Evolutionary conservation across 768 basidiomycete genomes (phyloP).

Genomic region (Tricholomella constricta): DNA sequence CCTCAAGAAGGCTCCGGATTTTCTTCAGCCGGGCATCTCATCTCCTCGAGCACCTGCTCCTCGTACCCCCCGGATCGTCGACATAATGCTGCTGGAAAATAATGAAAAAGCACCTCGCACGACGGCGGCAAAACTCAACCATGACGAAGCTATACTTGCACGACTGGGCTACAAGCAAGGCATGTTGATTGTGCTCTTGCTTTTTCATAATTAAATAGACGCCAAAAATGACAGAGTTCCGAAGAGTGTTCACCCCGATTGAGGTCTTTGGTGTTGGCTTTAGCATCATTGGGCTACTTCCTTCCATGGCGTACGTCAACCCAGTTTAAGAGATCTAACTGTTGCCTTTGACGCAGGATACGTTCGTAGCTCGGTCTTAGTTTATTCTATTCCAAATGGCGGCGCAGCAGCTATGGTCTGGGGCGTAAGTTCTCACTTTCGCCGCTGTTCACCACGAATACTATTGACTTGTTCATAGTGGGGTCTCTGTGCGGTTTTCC

Average conservation of each 20-base stretch:
- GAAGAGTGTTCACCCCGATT: slow-evolving; percentile 51
- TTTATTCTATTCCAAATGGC: slow-evolving; percentile 65
- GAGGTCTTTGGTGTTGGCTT: slow-evolving; percentile 75
- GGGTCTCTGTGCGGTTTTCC: slow-evolving; percentile 63
- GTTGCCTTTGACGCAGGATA: not conserved
- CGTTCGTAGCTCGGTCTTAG: slow-evolving; percentile 36
- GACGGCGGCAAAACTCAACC: slow-evolving; percentile 1
- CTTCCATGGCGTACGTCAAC: slow-evolving; percentile 54
- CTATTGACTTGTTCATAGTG: slow-evolving; percentile 43
- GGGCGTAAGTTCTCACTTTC: slow-evolving; percentile 47
- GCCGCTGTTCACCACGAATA: not conserved
- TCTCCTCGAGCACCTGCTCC: not conserved
- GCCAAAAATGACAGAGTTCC: slow-evolving; percentile 40
- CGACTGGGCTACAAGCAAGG: slow-evolving; percentile 24
- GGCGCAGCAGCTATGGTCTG: slow-evolving; percentile 72
- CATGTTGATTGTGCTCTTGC: not conserved
- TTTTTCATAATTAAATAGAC: not conserved
- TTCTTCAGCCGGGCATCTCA: not conserved
- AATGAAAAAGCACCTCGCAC: not conserved
- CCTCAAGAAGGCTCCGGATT: slow-evolving; percentile 1
- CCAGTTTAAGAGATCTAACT: not conserved
- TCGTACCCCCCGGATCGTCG: not conserved
- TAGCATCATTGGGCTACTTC: slow-evolving; percentile 65
- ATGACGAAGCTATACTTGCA: slow-evolving; percentile 22
- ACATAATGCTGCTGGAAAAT: slow-evolving; percentile 16